A percentile compares a stretch with the other conserved stretches of the same genome.
Conservation (phyloP, 2,329 filamentous ascomycete genomes). For the Pseudodiploospora longispora region DNA sequence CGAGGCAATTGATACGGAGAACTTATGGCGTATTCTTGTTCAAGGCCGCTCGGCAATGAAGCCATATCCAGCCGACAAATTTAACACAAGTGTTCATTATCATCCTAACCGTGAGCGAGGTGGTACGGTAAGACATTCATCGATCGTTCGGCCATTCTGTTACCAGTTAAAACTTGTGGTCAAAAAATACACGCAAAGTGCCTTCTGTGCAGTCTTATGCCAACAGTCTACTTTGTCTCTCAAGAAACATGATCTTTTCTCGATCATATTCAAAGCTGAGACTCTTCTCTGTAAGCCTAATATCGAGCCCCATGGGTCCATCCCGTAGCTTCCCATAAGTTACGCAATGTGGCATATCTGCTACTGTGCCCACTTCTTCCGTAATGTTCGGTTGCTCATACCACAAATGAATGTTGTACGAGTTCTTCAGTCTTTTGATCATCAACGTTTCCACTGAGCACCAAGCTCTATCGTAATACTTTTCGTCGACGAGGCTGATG, state of each 20-base stretch:
- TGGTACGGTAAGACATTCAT: background rate
- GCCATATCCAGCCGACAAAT: background rate
- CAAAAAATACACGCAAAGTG: no score
- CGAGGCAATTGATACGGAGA: background rate
- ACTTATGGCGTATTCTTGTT: constrained; percentile 1
- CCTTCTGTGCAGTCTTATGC: background rate
- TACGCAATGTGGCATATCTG: no score
- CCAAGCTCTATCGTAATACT: constrained; percentile 29
- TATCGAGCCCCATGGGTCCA: constrained; percentile 6
- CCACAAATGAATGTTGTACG: constrained; percentile 26
- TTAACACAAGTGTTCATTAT: constrained; percentile 1
- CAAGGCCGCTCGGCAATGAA: background rate
- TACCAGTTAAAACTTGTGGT: no score
- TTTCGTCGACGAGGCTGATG: constrained; percentile 28
- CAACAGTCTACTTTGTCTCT: constrained; percentile 16
- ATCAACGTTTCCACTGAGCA: constrained; percentile 28
- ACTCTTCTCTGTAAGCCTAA: constrained; percentile 9
- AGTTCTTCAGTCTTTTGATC: constrained; percentile 20
- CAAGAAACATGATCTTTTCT: constrained; percentile 16
- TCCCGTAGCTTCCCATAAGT: background rate
- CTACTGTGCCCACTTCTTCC: background rate
- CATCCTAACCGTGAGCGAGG: background rate
- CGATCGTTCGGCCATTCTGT: no score
- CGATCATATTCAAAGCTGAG: constrained; percentile 16
- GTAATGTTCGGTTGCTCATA: constrained; percentile 15